Percentiles rank a stretch among this genome's conserved stretches.
These are phyloP conservation scores for Metschnikowia colocasiae DNA, from an alignment of 805 yeast species.

Conservation along the genomic window DNA sequence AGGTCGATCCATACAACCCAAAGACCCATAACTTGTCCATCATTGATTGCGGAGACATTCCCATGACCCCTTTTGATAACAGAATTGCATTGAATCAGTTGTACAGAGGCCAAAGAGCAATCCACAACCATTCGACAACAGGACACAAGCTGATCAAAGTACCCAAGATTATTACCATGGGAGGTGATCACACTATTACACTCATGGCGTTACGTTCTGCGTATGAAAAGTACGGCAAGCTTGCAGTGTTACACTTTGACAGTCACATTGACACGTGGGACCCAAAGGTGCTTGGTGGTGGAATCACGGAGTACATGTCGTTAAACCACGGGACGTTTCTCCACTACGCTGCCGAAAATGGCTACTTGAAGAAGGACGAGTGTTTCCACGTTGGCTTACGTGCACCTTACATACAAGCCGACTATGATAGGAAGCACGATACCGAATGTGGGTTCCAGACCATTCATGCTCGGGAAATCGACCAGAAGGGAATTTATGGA, in stretches of 20 bases:
- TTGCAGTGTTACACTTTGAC: conserved; percentile 61
- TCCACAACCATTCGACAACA: conserved; percentile 34
- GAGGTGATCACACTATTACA: conserved; percentile 61
- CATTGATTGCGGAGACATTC: conserved; percentile 67
- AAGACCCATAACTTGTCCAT: conserved; percentile 30
- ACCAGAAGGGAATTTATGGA: conserved; percentile 34
- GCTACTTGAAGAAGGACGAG: conserved; percentile 46
- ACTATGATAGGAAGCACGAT: conserved; percentile 43
- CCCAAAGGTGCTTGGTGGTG: conserved; percentile 62
- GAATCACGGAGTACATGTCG: conserved; percentile 52
- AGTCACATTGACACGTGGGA: conserved; percentile 71
- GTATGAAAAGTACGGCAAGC: conserved; percentile 43
- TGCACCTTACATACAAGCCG: conserved; percentile 52
- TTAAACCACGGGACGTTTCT: conserved; percentile 68
- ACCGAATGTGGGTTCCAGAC: conserved; percentile 46
- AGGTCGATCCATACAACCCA: conserved; percentile 51
- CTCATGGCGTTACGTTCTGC: conserved; percentile 50
- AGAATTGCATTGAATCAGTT: conserved; percentile 59
- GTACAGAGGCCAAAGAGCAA: conserved; percentile 51
- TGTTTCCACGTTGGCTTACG: conserved; percentile 62
- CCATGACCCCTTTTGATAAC: conserved; percentile 67
- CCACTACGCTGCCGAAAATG: conserved; percentile 67
- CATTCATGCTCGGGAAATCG: conserved; percentile 47
- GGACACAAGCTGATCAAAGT: conserved; percentile 17
- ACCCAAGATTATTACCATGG: conserved; percentile 49